A percentile compares a stretch with the other conserved stretches of the same genome.
Evolutionary conservation across 1,284 basidiomycete species (phyloP).

Genomic region (Trichosporon coremiiforme): DNA sequence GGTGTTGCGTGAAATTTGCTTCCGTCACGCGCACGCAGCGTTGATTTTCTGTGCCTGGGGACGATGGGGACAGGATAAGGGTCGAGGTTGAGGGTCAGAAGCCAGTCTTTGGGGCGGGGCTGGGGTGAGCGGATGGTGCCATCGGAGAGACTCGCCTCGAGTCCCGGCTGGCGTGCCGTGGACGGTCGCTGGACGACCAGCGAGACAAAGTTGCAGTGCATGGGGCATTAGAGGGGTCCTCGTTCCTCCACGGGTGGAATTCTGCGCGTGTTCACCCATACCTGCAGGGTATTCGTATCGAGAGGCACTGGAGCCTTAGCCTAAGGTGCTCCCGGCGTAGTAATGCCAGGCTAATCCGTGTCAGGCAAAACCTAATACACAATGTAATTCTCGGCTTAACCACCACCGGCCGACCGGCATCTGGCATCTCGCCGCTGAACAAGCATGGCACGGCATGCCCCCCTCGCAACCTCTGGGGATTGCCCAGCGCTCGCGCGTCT

Average conservation of each 20-base stretch:
- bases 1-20: background rate
- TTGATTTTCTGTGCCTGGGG: background rate
- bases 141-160: constrained; percentile 16
- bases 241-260: constrained; percentile 4
- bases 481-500: constrained; percentile 1
- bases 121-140: background rate
- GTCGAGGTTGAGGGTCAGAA: background rate
- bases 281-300: background rate
- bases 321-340: background rate
- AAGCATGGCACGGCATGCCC: background rate
- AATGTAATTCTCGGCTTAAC: background rate
- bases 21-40: background rate
- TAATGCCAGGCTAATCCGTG: constrained; percentile 9
- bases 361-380: background rate
- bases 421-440: too few relatives aligned
- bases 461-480: background rate
- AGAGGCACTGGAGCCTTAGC: background rate
- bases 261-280: background rate
- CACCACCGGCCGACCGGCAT: too few relatives aligned
- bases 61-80: background rate
- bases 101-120: constrained; percentile 4
- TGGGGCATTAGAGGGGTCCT: constrained; percentile 12
- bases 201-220: constrained; percentile 2
- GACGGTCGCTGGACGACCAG: background rate
- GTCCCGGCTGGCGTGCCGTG: background rate